Evolutionary conservation across 1,284 basidiomycete genomes (phyloP).

Genomic region (Ganoderma sinense): DNA sequence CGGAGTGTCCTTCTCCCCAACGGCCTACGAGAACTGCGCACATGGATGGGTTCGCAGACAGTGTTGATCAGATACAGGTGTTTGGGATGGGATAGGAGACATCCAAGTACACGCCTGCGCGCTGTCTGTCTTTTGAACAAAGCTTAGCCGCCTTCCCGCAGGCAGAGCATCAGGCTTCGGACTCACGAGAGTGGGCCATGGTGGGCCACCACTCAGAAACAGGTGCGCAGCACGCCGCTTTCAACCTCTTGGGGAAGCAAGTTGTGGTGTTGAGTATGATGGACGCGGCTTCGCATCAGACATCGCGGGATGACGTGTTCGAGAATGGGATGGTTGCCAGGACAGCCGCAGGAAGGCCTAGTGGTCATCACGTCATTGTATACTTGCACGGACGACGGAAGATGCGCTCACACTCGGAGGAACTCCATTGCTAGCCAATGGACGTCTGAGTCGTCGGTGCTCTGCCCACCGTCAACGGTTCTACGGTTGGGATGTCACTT

Average conservation of each 20-base stretch:
- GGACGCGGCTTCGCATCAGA: background rate
- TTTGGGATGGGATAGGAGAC: background rate
- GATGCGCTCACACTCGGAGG: background rate
- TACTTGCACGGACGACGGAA: background rate
- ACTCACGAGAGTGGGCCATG: background rate
- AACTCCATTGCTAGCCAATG: background rate
- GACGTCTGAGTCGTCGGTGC: background rate
- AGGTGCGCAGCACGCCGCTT: too few relatives aligned
- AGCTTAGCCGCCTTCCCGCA: background rate
- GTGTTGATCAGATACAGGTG: background rate
- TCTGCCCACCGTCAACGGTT: too few relatives aligned
- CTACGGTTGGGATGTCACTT: too few relatives aligned
- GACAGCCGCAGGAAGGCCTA: background rate
- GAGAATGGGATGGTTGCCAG: background rate
- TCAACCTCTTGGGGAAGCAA: background rate
- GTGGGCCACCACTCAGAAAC: background rate
- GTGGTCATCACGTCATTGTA: background rate
- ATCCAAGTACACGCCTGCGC: background rate
- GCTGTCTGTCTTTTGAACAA: background rate
- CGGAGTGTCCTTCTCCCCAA: background rate
- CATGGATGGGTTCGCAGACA: background rate
- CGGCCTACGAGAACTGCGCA: background rate
- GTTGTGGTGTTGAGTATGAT: background rate
- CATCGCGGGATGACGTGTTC: background rate
- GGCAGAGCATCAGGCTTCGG: background rate